These are phyloP conservation scores for Sporothrix euskadiensis DNA, from an alignment of 2,329 filamentous ascomycete species.

Conservation along the genomic window DNA sequence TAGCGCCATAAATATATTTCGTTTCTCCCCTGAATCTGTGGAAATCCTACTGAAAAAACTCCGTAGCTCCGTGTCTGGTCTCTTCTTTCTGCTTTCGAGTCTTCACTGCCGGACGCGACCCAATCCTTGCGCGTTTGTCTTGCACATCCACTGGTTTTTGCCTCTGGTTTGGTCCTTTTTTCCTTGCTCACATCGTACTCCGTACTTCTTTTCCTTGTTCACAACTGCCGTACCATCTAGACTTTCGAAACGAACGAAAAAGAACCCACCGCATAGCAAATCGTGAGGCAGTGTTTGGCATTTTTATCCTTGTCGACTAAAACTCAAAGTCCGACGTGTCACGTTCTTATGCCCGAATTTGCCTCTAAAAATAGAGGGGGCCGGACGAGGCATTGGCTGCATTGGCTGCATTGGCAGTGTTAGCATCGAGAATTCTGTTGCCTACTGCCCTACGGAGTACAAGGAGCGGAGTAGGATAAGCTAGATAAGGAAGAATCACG, in stretches of 20 bases:
- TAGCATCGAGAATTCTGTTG: slow-evolving; percentile 16
- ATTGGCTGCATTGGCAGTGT: not conserved
- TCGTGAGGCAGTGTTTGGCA: not conserved
- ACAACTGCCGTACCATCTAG: not conserved
- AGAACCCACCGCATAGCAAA: not conserved
- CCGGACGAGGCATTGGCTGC: not conserved
- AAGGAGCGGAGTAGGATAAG: not conserved
- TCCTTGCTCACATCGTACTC: not conserved
- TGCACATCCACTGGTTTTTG: not conserved
- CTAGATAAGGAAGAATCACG: not conserved
- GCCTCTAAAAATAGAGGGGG: slow-evolving; percentile 15
- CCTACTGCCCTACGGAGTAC: slow-evolving; percentile 15
- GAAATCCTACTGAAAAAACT: not conserved
- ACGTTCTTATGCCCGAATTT: slow-evolving; percentile 11
- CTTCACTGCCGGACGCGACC: not conserved
- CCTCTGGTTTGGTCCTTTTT: not conserved
- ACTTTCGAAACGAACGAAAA: not conserved
- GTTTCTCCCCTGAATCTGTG: not conserved
- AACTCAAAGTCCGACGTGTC: not conserved
- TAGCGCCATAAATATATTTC: not conserved
- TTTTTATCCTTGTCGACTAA: not conserved
- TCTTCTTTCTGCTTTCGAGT: not conserved
- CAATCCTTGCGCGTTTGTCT: not conserved
- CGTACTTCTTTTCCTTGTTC: not conserved
- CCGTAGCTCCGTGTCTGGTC: slow-evolving; percentile 7